Conservation (phyloP, 768 basidiomycete genomes). For the Podaxis rugospora region DNA sequence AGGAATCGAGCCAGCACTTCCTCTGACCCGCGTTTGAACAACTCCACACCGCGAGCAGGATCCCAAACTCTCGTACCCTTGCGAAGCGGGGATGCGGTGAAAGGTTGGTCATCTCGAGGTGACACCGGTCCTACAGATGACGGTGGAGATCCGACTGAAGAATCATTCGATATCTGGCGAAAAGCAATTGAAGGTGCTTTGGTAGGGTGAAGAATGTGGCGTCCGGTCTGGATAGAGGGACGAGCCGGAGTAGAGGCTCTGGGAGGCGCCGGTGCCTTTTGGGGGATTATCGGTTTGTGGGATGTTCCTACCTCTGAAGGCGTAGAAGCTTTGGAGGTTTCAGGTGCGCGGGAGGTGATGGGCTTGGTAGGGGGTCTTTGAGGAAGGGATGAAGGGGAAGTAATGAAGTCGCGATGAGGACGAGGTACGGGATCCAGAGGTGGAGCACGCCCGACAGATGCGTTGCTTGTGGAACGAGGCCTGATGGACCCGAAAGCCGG, state of each 20-base stretch:
- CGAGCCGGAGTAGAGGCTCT: slow-evolving; percentile 4
- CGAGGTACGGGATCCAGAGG: not conserved
- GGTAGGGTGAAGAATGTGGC: slow-evolving; percentile 13
- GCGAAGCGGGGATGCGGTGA: slow-evolving; percentile 25
- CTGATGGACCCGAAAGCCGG: not conserved
- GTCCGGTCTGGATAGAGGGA: slow-evolving; percentile 8
- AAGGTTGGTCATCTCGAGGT: slow-evolving; percentile 36
- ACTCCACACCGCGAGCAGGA: slow-evolving; percentile 77
- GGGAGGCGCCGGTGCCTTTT: not conserved
- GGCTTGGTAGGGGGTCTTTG: not conserved
- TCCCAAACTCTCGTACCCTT: slow-evolving; percentile 76
- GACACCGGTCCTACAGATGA: slow-evolving; percentile 54
- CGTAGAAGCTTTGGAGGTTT: not conserved
- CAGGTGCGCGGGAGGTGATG: not conserved
- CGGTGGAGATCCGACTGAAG: slow-evolving; percentile 44
- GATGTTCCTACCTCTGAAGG: not conserved
- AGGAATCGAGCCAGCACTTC: slow-evolving; percentile 82
- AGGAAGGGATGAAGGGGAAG: not conserved
- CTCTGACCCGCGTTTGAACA: slow-evolving; percentile 85
- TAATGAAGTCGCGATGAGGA: not conserved
- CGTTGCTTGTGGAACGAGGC: slow-evolving; percentile 5
- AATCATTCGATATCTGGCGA: slow-evolving; percentile 47
- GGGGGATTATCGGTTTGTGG: not conserved
- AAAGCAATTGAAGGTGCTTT: slow-evolving; percentile 23
- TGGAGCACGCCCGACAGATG: not conserved